A percentile compares a stretch with the other conserved stretches of the same genome.
Evolutionary conservation across 1,139 yeast genomes (phyloP).

Genomic region (Citeromyces hawaiiensis): DNA sequence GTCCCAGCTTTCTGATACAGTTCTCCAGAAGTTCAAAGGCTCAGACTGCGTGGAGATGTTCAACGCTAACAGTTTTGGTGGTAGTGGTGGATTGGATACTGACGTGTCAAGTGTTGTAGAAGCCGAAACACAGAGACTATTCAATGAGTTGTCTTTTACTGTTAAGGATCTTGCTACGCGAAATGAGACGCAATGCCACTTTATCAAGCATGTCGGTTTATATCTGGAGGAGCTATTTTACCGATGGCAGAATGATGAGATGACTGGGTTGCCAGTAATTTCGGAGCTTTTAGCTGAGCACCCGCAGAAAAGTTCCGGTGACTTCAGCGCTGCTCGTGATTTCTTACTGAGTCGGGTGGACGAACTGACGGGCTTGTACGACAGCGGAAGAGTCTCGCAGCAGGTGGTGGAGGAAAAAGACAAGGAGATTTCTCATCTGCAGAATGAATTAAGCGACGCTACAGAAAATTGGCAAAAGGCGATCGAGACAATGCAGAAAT

Average conservation of each 20-base stretch:
- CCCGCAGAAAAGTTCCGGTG: background rate
- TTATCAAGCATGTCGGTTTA: background rate
- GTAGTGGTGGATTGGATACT: background rate
- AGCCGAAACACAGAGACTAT: background rate
- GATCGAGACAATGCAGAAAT: slow-evolving; percentile 30
- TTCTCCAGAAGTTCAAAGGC: background rate
- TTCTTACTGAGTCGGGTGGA: slow-evolving; percentile 7
- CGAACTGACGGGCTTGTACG: slow-evolving; percentile 3
- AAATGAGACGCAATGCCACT: background rate
- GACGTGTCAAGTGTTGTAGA: background rate
- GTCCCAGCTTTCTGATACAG: background rate
- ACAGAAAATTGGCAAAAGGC: slow-evolving; percentile 31
- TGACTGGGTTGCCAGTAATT: background rate
- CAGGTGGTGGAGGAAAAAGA: slow-evolving; percentile 3
- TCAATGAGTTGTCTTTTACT: background rate
- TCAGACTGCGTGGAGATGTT: background rate
- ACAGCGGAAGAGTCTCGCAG: background rate
- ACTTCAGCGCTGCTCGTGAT: slow-evolving; percentile 6
- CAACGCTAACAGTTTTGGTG: background rate
- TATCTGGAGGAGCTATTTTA: background rate
- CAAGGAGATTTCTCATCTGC: slow-evolving; percentile 17
- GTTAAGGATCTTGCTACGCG: background rate
- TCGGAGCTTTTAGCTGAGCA: background rate
- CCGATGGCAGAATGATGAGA: background rate
- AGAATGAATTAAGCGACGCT: slow-evolving; percentile 23